These are phyloP conservation scores for Lyophyllum semitale DNA, from an alignment of 768 basidiomycete species.

Conservation along the genomic window DNA sequence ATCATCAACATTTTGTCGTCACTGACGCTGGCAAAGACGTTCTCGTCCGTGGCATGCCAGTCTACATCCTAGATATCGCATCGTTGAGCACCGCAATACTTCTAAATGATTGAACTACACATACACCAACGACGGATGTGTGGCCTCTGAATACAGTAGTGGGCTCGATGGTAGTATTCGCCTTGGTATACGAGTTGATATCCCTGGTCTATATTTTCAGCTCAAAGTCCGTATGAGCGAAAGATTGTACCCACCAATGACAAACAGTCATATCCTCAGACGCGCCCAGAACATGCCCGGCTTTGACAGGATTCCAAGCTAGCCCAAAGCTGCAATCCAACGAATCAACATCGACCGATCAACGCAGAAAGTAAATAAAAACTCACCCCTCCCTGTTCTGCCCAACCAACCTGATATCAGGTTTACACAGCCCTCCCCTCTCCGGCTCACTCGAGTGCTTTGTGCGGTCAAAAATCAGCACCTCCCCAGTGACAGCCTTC, in stretches of 20 bases:
- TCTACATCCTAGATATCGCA: slow-evolving; percentile 77
- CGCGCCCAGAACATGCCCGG: slow-evolving; percentile 85
- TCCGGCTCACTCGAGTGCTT: slow-evolving; percentile 95
- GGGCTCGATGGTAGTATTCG: slow-evolving; percentile 80
- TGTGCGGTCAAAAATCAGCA: slow-evolving; percentile 94
- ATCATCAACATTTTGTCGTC: slow-evolving; percentile 95
- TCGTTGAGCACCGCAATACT: background rate
- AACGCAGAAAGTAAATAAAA: background rate
- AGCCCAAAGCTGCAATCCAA: slow-evolving; percentile 73
- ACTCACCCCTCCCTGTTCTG: slow-evolving; percentile 92
- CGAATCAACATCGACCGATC: background rate
- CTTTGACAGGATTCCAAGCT: slow-evolving; percentile 85
- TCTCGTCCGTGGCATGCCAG: slow-evolving; percentile 85
- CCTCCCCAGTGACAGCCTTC: slow-evolving; percentile 88
- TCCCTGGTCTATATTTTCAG: slow-evolving; percentile 62
- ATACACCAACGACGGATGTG: slow-evolving; percentile 86
- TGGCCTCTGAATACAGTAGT: slow-evolving; percentile 85
- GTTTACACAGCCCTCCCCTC: slow-evolving; percentile 79
- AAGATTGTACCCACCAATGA: slow-evolving; percentile 65
- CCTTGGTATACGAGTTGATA: slow-evolving; percentile 83
- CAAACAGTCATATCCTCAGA: slow-evolving; percentile 97
- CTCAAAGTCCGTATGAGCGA: background rate
- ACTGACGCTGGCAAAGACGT: slow-evolving; percentile 91
- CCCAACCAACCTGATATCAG: slow-evolving; percentile 88
- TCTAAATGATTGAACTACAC: slow-evolving; percentile 27